Base-by-base conservation (phyloP, 106 monocot genomes). In the Vanilla planifolia region DNA sequence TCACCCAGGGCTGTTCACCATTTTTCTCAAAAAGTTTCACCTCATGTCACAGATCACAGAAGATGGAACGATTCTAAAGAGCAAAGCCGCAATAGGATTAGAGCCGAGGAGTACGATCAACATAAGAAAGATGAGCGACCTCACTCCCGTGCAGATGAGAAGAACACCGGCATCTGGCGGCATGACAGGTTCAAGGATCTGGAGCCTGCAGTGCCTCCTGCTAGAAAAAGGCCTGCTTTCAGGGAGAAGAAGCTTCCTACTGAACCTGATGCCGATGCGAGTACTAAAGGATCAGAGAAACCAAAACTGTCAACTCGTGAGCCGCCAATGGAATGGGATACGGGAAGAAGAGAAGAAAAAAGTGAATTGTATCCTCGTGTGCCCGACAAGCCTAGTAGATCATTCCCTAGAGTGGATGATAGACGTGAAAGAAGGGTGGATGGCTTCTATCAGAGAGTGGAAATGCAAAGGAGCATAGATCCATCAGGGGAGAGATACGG, bases 191-290 rank as follows among this genome's bases (percentile, higher is more conserved):
- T 65, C 61, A 60, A 61, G 48, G 69, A 89, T 64, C 26, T 79
- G 58, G 82, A 85, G 36, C 44, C 62, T 15, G 75, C 64, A 32
- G 63, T 28, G 13, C 81, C 73, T 3, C 66, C 73, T 32, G 25
- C 69, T 16, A 85, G 71, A 55, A 86, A 63, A 71, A 86, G 85
- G 24, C 80, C 77, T 3, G 72, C 86, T 33, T 86, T 83, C 51
- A 73, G 75, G 8, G 89, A 94, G 66, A 73, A 66, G 65, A 82
- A 85, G 63, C 35, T 63, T n/a, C 75, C 47, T 40, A 35, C 62
- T 16, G 66, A 73, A 57, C 33, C 62, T 22, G 64, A 59, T 17
- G 13, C 42, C 16, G 64, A 41, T 51, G 43, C 59, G 9, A 55
- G 15, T 71, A 68, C 15, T 8, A 39, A 26, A 51, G 69, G 11